Evolutionary conservation across 768 basidiomycete species (phyloP), one percentile per base, ranked within the genome.

Genomic region (Collybia mongolica): DNA sequence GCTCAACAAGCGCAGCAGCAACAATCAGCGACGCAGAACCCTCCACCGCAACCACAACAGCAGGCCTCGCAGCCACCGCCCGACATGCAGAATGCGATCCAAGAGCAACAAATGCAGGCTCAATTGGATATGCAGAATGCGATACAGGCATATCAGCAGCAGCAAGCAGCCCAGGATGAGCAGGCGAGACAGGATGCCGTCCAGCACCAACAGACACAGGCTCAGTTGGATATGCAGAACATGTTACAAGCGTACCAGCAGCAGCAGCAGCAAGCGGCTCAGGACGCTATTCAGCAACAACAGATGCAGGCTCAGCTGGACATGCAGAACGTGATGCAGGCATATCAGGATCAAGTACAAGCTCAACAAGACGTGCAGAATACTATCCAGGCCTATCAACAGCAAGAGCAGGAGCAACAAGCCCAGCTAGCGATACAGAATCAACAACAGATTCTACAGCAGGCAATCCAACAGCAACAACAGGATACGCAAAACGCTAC

Each of bases 61-160:
- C 32, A 32, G 11, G 11, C 32, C 32, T 32, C 32, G 6, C 32
- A 32, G 11, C 24, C 24, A 26, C 24, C 24, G 4, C 24, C 24
- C 4, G 24, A 26, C 24, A 32, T 32, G 14, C 22, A 18, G 50
- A 40, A 44, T 32, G 41, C n/a, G 22, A 9, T 14, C 14, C 9
- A 32, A 32, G 20, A 58, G 4, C 49, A 44, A 17, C 52, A 54
- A 37, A 23, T 37, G 5, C 51, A 50, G 36, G 56, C 53, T 24
- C 58, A 58, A 29, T 6, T 32, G 7, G 32, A 32, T 32, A 14
- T 14, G 32, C 61, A 58, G 35, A 54, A 51, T 22, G 53, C 48
- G 1, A 20, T 49, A 12, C 42, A 35, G 11, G 51, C 42, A 28
- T 45, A 54, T 28, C 57, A 54, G 22, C 55, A 48, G 14, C 54